Evolutionary conservation across 78 protist genomes (phyloP), one percentile per base, ranked within the genome.

Genomic region (Neovahlkampfia damariscottae): DNA sequence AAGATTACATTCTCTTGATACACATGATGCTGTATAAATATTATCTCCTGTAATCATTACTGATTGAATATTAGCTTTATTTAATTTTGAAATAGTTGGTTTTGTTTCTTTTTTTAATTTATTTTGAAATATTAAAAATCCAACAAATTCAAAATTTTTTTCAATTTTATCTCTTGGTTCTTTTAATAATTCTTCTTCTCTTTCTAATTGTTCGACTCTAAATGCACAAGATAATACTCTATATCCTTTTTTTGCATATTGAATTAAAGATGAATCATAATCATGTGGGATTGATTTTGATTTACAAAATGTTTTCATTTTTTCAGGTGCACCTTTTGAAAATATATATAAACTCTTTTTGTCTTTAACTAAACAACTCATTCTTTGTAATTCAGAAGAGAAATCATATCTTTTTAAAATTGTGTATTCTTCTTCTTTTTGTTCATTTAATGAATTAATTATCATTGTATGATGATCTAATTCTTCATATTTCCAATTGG

Each of bases 41-140:
- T 80, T 80, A 77, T 98, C 99, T 69, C 99, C 99, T 0, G 99
- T 98, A 81, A 98, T 89, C 98, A 98, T 96, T 7, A 90, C 82
- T 31, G 80, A 10, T 58, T 19, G 5, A 67, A 93, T 96, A 1
- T 86, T 19, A 2, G 97, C 72, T 5, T 6, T 3, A 3, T 32
- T 8, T 10, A 96, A 80, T 8, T 1, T 8, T 29, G 27, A 70
- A 31, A 96, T 50, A 4, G 87, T 35, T 2, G n/a, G 74, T 8
- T 3, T 34, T 0, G 96, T 35, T 34, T 95, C 95, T 40, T 71
- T 38, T 73, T 91, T 94, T 38, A 89, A 31, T 30, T 95, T 91
- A 67, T 94, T 86, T 38, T 67, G 72, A 38, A 92, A 77, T 7
- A 95, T 72, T 4, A 93, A 38, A 30, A 98, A 88, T 0, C 99